phyloP scores from a whole-genome alignment of 345 rosid species.

The Populus deltoides region DNA sequence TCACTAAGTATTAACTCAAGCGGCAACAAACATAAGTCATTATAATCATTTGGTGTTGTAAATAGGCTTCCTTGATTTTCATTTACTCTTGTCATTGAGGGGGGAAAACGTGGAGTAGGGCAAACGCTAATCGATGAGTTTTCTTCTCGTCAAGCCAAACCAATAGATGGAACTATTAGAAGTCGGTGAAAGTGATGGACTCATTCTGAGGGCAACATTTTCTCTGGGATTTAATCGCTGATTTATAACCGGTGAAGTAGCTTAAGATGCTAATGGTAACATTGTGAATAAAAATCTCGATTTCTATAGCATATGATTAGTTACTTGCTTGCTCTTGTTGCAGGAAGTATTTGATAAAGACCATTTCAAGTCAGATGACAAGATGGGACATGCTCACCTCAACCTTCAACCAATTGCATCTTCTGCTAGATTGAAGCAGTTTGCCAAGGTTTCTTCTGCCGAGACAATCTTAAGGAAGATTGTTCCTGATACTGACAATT shows the following conservation, averaged over 20 bases:
- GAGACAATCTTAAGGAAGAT: slow-evolving; percentile 76
- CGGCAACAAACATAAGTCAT: neutral
- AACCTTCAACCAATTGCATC: slow-evolving; percentile 86
- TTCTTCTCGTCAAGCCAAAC: neutral
- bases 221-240: neutral
- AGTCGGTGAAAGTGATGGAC: neutral
- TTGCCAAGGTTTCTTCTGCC: slow-evolving; percentile 60
- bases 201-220: neutral
- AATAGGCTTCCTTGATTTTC: neutral
- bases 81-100: neutral
- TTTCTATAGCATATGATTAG: neutral
- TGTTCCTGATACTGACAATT: slow-evolving; percentile 73
- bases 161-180: neutral
- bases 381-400: slow-evolving; percentile 88
- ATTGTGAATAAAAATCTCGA: neutral
- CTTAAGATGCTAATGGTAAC: neutral
- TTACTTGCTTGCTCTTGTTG: neutral
- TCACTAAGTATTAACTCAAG: neutral
- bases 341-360: slow-evolving; percentile 99
- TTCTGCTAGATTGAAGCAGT: slow-evolving; percentile 73
- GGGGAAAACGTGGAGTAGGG: neutral
- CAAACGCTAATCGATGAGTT: neutral
- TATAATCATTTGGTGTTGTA: neutral
- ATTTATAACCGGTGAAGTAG: neutral
- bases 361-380: slow-evolving; percentile 94